phyloP scores from a whole-genome alignment of 345 rosid genomes.

The Gossypium australe region DNA sequence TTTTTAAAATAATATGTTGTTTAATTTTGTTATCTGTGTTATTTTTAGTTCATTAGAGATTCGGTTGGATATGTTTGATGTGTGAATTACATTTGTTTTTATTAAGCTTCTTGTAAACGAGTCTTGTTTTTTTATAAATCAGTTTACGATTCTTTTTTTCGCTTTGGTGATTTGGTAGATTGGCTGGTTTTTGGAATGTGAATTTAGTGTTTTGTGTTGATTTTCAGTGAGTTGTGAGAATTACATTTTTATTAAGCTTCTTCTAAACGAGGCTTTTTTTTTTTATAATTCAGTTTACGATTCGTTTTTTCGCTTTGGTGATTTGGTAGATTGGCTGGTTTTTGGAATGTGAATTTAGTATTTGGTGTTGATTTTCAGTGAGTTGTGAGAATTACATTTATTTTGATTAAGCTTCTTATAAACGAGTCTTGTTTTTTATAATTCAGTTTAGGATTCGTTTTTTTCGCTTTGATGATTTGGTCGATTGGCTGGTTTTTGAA shows the following conservation, averaged over 20 bases:
- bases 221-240: neutral
- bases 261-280: neutral
- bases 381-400: neutral
- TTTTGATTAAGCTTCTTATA: conserved; percentile 11
- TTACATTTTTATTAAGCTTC: conserved; percentile 10
- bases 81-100: conserved; percentile 9
- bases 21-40: conserved; percentile 6
- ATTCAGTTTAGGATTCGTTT: neutral
- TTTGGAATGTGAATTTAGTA: neutral
- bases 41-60: neutral
- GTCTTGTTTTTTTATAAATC: neutral
- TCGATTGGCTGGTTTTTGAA: conserved; percentile 1
- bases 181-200: neutral
- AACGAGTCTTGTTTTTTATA: neutral
- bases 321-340: neutral
- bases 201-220: neutral
- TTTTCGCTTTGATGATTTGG: neutral
- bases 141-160: neutral
- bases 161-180: neutral
- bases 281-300: neutral
- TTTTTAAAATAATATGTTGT: neutral
- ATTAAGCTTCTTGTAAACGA: neutral
- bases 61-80: neutral
- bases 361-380: neutral
- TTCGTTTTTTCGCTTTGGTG: neutral